Conservation (phyloP, 441 rosid species). For the Adansonia madagascariensis region DNA sequence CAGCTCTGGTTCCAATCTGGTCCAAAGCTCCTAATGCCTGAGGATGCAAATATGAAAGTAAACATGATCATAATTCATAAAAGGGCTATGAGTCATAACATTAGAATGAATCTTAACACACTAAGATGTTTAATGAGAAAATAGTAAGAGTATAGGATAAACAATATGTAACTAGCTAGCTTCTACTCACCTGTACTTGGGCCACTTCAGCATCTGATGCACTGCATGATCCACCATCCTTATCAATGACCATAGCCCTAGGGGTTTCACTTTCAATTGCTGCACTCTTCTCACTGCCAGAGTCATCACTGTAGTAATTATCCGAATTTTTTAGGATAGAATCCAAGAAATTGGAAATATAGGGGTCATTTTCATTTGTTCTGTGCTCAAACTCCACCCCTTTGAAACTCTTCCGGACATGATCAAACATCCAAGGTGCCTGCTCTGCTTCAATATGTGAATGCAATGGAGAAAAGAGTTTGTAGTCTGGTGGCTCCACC, state of each 20-base stretch:
- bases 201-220: slow-evolving; percentile 1
- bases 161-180: background rate
- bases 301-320: background rate
- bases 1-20: slow-evolving; percentile 33
- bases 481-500: background rate
- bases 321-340: background rate
- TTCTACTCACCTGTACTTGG: background rate
- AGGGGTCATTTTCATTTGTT: background rate
- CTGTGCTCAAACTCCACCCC: background rate
- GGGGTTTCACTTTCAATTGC: slow-evolving; percentile 25
- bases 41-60: background rate
- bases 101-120: background rate
- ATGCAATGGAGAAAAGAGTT: slow-evolving; percentile 23
- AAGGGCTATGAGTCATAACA: background rate
- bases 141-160: background rate
- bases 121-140: background rate
- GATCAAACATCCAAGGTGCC: slow-evolving; percentile 11
- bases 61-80: background rate
- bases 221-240: background rate
- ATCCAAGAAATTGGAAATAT: background rate
- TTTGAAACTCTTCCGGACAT: background rate
- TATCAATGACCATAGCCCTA: slow-evolving; percentile 5
- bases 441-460: background rate
- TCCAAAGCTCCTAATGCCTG: background rate
- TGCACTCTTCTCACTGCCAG: background rate